A percentile compares a stretch with the other conserved stretches of the same genome.
These are phyloP conservation scores for Podaxis mareebaensis DNA, from an alignment of 768 basidiomycete species.

Conservation along the genomic window DNA sequence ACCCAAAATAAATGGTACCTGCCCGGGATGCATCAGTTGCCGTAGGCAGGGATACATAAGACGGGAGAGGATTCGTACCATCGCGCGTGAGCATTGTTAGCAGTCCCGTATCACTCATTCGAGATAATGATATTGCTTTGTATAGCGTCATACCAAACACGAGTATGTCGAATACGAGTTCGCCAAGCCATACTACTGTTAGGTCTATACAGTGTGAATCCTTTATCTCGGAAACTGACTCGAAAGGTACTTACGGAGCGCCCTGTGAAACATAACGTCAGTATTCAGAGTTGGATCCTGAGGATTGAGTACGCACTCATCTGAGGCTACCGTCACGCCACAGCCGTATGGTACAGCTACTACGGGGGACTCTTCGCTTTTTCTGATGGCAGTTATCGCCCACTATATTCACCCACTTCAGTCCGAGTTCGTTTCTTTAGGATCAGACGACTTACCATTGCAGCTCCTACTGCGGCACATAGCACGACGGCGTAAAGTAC, in stretches of 20 bases:
- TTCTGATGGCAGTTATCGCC: neutral
- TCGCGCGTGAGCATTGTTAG: conserved; percentile 34
- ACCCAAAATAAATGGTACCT: conserved; percentile 46
- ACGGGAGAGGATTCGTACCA: conserved; percentile 27
- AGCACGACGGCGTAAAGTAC: conserved; percentile 25
- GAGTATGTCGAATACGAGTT: conserved; percentile 41
- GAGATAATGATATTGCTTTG: conserved; percentile 29
- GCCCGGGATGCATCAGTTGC: neutral
- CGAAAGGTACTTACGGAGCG: neutral
- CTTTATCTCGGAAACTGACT: neutral
- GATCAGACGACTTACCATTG: conserved; percentile 18
- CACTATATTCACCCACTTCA: neutral
- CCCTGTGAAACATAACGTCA: neutral
- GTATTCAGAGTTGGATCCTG: neutral
- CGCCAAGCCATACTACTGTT: conserved; percentile 37
- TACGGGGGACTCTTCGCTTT: neutral
- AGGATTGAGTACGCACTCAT: neutral
- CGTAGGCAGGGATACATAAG: neutral
- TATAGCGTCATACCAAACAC: conserved; percentile 42
- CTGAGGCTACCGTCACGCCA: neutral
- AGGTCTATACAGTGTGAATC: conserved; percentile 24
- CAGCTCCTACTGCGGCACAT: conserved; percentile 26
- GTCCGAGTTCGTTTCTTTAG: neutral
- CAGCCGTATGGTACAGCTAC: conserved; percentile 5
- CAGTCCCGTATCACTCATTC: conserved; percentile 25